Percentiles rank a stretch among this genome's conserved stretches.
Evolutionary conservation across 768 basidiomycete genomes (phyloP).

Genomic region (Macrolepiota fuliginosa): DNA sequence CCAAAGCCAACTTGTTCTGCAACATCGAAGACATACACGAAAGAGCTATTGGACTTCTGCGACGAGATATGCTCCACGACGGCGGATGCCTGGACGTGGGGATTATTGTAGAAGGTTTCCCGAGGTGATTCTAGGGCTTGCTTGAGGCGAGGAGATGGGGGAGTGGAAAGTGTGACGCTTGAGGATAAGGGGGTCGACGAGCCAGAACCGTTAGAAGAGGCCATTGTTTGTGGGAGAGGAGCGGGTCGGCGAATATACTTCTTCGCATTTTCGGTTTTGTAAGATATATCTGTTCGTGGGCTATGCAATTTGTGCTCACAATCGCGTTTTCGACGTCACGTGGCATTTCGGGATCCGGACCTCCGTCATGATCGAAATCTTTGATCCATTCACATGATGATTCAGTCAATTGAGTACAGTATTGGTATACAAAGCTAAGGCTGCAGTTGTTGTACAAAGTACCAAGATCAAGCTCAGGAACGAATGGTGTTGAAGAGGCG

Average conservation of each 20-base stretch:
- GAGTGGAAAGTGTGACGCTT: constrained; percentile 36
- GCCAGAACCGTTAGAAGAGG: constrained; percentile 27
- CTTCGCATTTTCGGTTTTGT: constrained; percentile 17
- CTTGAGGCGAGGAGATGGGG: constrained; percentile 32
- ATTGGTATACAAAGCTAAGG: background rate
- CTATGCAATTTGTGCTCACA: constrained; percentile 35
- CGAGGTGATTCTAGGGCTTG: constrained; percentile 20
- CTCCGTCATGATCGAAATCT: background rate
- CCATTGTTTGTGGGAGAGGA: constrained; percentile 16
- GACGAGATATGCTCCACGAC: constrained; percentile 70
- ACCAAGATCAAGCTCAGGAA: constrained; percentile 19
- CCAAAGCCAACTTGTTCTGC: constrained; percentile 86
- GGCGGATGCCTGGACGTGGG: constrained; percentile 53
- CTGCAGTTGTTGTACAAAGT: background rate
- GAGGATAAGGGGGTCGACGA: constrained; percentile 40
- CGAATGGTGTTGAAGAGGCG: constrained; percentile 78
- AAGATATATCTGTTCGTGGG: constrained; percentile 12
- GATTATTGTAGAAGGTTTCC: constrained; percentile 37
- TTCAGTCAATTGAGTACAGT: background rate
- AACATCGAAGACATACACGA: constrained; percentile 79
- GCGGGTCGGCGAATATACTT: constrained; percentile 3
- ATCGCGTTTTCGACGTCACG: constrained; percentile 39
- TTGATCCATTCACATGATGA: background rate
- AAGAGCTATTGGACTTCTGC: constrained; percentile 50
- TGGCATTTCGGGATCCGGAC: constrained; percentile 11